Evolutionary conservation across 768 basidiomycete species (phyloP).

Genomic region (Leccinum barrowsii): DNA sequence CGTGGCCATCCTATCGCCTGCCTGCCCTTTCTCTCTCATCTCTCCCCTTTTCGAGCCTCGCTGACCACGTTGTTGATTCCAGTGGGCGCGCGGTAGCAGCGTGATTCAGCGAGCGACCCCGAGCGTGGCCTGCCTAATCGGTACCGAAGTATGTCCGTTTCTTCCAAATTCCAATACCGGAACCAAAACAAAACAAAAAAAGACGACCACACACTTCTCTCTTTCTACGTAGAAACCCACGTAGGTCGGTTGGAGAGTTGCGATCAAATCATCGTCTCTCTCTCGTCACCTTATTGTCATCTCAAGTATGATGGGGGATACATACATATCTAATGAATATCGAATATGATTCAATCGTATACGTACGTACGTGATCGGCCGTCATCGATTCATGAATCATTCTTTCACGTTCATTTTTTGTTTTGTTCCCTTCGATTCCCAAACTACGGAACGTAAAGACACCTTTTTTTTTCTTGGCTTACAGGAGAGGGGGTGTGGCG

Average conservation of each 20-base stretch:
- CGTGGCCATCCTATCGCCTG: not conserved
- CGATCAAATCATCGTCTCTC: too few relatives aligned
- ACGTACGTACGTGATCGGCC: not conserved
- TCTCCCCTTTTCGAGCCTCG: not conserved
- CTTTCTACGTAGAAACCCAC: not conserved
- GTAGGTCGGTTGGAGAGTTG: not conserved
- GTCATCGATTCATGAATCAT: not conserved
- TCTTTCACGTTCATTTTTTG: not conserved
- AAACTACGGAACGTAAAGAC: not conserved
- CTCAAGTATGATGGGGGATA: too few relatives aligned
- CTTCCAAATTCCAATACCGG: not conserved
- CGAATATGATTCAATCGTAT: not conserved
- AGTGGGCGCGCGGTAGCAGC: not conserved
- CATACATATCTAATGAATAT: too few relatives aligned
- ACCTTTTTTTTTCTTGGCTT: not conserved
- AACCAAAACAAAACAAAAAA: not conserved
- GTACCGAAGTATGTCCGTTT: not conserved
- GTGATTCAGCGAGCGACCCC: not conserved
- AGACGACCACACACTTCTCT: too few relatives aligned
- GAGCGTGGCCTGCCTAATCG: not conserved
- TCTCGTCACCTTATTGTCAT: too few relatives aligned
- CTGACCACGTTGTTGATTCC: not conserved
- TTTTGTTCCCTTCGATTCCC: not conserved
- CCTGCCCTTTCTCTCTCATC: not conserved
- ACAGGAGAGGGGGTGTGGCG: constrained; percentile 1